A percentile compares a stretch with the other conserved stretches of the same genome.
These are phyloP conservation scores for Penstemon newberryi DNA, from an alignment of 257 asterid species.

Conservation along the genomic window DNA sequence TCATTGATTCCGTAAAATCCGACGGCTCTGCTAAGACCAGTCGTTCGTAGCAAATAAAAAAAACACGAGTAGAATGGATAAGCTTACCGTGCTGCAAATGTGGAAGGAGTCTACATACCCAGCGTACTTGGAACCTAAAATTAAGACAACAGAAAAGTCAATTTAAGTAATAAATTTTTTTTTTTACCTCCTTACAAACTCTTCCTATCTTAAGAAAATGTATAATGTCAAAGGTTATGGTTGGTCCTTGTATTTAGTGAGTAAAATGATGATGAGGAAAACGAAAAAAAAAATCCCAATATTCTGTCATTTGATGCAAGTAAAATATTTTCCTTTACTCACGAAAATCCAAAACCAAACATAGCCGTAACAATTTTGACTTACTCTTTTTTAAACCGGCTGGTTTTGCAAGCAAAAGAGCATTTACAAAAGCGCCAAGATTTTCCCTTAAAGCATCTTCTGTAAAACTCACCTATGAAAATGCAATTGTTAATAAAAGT, in stretches of 20 bases:
- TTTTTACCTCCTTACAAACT: too few relatives aligned
- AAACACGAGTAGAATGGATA: neutral
- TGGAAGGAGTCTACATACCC: conserved; percentile 89
- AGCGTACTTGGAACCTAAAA: conserved; percentile 87
- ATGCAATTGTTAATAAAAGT: conserved; percentile 16
- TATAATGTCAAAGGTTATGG: too few relatives aligned
- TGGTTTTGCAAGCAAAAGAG: conserved; percentile 90
- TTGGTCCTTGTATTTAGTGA: too few relatives aligned
- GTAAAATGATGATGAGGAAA: too few relatives aligned
- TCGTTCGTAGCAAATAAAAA: neutral
- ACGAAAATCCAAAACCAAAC: too few relatives aligned
- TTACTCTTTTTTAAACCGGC: conserved; percentile 94
- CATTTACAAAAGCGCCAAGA: conserved; percentile 84
- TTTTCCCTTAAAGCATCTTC: conserved; percentile 85
- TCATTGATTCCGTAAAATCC: too few relatives aligned
- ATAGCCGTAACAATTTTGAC: conserved; percentile 26
- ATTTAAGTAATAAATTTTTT: conserved; percentile 4
- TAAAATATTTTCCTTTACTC: too few relatives aligned
- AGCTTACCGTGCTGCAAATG: conserved; percentile 85
- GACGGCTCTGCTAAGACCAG: neutral
- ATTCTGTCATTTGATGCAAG: too few relatives aligned
- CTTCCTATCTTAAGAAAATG: too few relatives aligned
- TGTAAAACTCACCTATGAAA: conserved; percentile 67
- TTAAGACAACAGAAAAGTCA: conserved; percentile 1
- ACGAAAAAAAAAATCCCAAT: too few relatives aligned